Evolutionary conservation across 208 protist species (phyloP).

Genomic region (Trypanosoma congolense): DNA sequence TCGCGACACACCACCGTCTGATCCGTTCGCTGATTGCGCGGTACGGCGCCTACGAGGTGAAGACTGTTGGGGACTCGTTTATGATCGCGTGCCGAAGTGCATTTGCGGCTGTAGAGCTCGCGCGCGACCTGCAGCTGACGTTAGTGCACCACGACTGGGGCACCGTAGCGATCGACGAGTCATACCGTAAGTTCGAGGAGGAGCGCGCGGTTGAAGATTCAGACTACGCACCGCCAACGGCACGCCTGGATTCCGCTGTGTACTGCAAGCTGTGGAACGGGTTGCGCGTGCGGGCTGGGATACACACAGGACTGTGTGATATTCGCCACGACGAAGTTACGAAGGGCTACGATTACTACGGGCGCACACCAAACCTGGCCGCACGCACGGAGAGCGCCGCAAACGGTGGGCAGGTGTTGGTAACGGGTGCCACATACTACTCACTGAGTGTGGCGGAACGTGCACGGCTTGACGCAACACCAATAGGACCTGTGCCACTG

Average conservation of each 20-base stretch:
- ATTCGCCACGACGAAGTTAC: constrained; percentile 46
- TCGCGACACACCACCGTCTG: constrained; percentile 52
- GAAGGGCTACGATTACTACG: neutral
- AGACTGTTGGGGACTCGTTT: constrained; percentile 78
- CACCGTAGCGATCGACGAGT: constrained; percentile 28
- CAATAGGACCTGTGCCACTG: constrained; percentile 28
- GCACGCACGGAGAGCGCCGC: neutral
- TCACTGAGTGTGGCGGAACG: constrained; percentile 41
- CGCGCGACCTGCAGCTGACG: neutral
- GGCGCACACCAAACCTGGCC: neutral
- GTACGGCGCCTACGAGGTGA: constrained; percentile 75
- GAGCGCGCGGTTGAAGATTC: constrained; percentile 10
- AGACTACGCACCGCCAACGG: constrained; percentile 22
- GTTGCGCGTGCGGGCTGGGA: constrained; percentile 41
- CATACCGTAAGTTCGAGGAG: constrained; percentile 41
- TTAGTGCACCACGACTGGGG: constrained; percentile 41
- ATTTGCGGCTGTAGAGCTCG: neutral
- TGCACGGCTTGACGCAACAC: neutral
- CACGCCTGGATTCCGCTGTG: constrained; percentile 24
- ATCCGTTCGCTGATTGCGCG: constrained; percentile 49
- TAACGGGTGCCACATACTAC: neutral
- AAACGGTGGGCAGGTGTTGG: neutral
- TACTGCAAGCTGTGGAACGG: constrained; percentile 38
- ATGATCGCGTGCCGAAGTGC: constrained; percentile 1
- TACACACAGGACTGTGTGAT: constrained; percentile 55